Evolutionary conservation across 1,284 basidiomycete genomes (phyloP).

Genomic region (Malassezia nana): DNA sequence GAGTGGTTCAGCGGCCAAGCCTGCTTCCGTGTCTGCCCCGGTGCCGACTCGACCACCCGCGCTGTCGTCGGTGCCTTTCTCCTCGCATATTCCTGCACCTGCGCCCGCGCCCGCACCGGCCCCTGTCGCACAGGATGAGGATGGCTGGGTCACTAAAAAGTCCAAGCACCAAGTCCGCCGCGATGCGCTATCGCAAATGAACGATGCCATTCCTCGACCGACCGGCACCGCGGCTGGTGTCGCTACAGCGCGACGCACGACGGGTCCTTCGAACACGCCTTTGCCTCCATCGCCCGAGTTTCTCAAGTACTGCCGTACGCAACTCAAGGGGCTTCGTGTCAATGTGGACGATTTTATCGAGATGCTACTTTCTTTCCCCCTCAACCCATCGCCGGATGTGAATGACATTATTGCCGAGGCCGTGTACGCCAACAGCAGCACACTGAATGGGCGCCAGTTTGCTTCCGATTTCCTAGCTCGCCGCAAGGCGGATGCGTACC

Average conservation of each 20-base stretch:
- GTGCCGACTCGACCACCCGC: constrained; percentile 2
- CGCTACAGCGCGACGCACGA: neutral
- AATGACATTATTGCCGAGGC: constrained; percentile 47
- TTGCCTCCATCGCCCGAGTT: constrained; percentile 59
- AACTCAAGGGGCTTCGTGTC: constrained; percentile 65
- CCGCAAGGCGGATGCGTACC: constrained; percentile 56
- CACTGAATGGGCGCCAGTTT: constrained; percentile 85
- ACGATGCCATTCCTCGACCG: constrained; percentile 14
- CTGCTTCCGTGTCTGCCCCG: neutral
- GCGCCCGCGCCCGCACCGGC: neutral
- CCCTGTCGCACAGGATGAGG: neutral
- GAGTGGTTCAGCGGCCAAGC: neutral
- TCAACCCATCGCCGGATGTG: constrained; percentile 45
- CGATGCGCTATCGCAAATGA: constrained; percentile 16
- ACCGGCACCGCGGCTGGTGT: constrained; percentile 1
- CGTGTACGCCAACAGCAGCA: constrained; percentile 82
- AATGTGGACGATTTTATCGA: constrained; percentile 47
- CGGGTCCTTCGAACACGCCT: neutral
- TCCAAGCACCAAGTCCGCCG: constrained; percentile 12
- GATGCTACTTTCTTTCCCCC: constrained; percentile 49
- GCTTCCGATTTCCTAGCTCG: constrained; percentile 77
- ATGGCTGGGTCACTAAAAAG: constrained; percentile 16
- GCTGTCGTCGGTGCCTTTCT: neutral
- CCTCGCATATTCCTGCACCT: neutral
- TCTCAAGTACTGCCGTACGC: constrained; percentile 77